Base-by-base conservation (phyloP, 2,329 filamentous ascomycete species). In the Penicillium sp. region DNA sequence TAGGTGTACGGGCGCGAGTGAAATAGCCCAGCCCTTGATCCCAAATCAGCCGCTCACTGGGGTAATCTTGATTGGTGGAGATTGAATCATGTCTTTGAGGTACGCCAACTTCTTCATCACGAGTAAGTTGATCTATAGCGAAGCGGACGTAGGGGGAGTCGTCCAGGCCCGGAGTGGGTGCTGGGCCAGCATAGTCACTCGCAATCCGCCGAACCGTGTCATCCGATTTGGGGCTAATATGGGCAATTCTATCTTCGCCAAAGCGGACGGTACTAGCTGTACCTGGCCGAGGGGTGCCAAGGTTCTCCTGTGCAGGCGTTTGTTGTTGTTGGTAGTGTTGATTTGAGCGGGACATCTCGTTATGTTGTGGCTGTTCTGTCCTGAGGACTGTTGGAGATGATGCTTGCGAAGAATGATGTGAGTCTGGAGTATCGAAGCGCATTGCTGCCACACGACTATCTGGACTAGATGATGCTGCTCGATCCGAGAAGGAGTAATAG, bases 91-190 rank as follows among this genome's bases (percentile, higher is more conserved):
- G 82, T 65, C 84, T 78, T 56, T 81, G 79, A 57, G 83, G 79
- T 10, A 83, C 82, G 58, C 81, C 77, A 5, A 87, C 82, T 61
- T 90, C 87, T 58, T 88, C 88, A 69, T 90, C 86, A 50, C 89
- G 83, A 5, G 92, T 96, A 67, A 98, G 80, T 63, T 94, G 91
- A 64, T 96, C 90, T 63, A 98, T 86, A 42, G 94, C 93, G 74
- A 95, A 96, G 64, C 90, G 90, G 63, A 97, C 91, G 75, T 93
- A 96, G 0, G 92, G 92, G 8, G 88, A 90, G 70, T 96, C 90
- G 70, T 96, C 92, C 41, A 92, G 81, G 10, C 89, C 91, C 0
- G 92, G 92, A 0, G 91, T 94, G 2, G 83, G 80, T 12, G 81
- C 78, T 54, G 78, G 78, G 15, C 74, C 66, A 45, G 68, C 64